A percentile compares a stretch with the other conserved stretches of the same genome.
Evolutionary conservation across 192 early-diverging fungal genomes (phyloP).

Genomic region (Funneliformis geosporum): DNA sequence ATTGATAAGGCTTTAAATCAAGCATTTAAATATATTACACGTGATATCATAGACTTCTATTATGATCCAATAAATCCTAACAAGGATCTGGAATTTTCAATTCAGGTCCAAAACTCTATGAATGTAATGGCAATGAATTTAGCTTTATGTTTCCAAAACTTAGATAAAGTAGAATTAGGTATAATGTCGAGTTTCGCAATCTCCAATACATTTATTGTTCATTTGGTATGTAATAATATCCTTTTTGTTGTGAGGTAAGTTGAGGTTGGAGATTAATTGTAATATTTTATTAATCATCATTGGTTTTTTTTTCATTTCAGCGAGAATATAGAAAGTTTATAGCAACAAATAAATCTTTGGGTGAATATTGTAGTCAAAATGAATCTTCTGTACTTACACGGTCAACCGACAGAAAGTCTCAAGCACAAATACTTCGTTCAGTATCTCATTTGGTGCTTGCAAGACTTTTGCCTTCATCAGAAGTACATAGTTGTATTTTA

Average conservation of each 20-base stretch:
- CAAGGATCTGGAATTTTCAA: conserved; percentile 1
- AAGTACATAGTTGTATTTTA: conserved; percentile 43
- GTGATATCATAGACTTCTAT: conserved; percentile 19
- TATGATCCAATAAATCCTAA: conserved; percentile 17
- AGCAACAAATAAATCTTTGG: conserved; percentile 1
- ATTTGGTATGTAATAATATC: conserved; percentile 48
- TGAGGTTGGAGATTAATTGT: background rate
- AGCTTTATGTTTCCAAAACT: conserved; percentile 34
- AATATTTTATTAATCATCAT: background rate
- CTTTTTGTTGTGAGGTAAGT: background rate
- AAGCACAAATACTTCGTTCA: conserved; percentile 38
- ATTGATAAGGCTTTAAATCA: conserved; percentile 8
- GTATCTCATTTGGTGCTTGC: conserved; percentile 39
- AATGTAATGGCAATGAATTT: conserved; percentile 47
- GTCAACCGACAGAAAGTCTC: conserved; percentile 42
- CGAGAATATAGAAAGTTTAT: conserved; percentile 36
- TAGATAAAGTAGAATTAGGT: conserved; percentile 49
- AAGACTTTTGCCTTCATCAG: conserved; percentile 44
- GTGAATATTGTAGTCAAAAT: background rate
- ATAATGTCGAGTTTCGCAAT: conserved; percentile 52
- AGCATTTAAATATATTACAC: conserved; percentile 16
- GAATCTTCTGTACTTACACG: conserved; percentile 41
- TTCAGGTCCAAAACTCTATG: conserved; percentile 22
- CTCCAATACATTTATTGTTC: conserved; percentile 58
- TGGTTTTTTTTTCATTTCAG: background rate